Evolutionary conservation across 2,329 filamentous ascomycete species (phyloP).

Genomic region (Rutstroemia sp.): DNA sequence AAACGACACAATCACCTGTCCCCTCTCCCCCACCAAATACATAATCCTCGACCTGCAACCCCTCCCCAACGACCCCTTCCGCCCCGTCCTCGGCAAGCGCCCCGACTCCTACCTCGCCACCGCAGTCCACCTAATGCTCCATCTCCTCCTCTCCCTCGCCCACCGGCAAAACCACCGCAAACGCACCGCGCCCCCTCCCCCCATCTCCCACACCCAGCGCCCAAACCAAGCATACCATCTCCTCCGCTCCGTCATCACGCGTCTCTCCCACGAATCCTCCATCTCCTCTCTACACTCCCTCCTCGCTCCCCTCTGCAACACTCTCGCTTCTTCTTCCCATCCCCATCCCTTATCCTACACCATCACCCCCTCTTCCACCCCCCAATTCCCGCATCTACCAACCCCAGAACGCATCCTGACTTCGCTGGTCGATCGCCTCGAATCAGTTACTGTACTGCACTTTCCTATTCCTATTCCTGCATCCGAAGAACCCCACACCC

Average conservation of each 20-base stretch:
- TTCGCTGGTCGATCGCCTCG: slow-evolving; percentile 35
- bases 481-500: neutral
- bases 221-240: slow-evolving; percentile 46
- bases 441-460: slow-evolving; percentile 34
- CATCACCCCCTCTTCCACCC: slow-evolving; percentile 17
- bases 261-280: slow-evolving; percentile 24
- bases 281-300: slow-evolving; percentile 17
- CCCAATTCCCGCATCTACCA: slow-evolving; percentile 16
- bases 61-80: slow-evolving; percentile 39
- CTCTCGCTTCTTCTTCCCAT: slow-evolving; percentile 20
- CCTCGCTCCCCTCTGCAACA: slow-evolving; percentile 18
- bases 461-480: neutral
- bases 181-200: slow-evolving; percentile 56
- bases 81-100: slow-evolving; percentile 24
- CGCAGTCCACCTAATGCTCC: slow-evolving; percentile 57
- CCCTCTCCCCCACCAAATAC: slow-evolving; percentile 44
- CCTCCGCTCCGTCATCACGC: slow-evolving; percentile 44
- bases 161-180: slow-evolving; percentile 69
- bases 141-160: slow-evolving; percentile 69
- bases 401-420: slow-evolving; percentile 34
- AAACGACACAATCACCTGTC: slow-evolving; percentile 49
- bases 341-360: slow-evolving; percentile 21
- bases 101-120: slow-evolving; percentile 52
- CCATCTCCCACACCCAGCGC: slow-evolving; percentile 41
- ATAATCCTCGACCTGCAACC: slow-evolving; percentile 62